A percentile compares a stretch with the other conserved stretches of the same genome.
phyloP scores from a whole-genome alignment of 225 moss, liverwort and hornwort species.

The Pleurozium schreberi region DNA sequence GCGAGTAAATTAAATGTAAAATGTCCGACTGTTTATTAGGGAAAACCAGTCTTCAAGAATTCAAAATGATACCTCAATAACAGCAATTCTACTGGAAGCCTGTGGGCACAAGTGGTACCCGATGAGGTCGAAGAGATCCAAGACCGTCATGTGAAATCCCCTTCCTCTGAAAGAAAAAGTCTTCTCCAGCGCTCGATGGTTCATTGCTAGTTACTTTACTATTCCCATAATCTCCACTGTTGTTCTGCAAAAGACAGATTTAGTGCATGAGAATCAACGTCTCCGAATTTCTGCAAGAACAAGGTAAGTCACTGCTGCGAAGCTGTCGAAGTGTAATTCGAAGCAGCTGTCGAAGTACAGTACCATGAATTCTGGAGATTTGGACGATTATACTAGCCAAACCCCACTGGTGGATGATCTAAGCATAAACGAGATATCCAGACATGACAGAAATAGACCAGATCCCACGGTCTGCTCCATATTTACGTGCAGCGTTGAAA shows the following conservation, averaged over 20 bases:
- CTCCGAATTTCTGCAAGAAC: background rate
- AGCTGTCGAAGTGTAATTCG: no score
- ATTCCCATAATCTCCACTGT: constrained; percentile 2
- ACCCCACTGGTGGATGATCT: background rate
- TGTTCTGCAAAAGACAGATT: constrained; percentile 4
- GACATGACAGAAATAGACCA: background rate
- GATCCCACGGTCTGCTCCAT: background rate
- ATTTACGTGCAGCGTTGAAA: background rate
- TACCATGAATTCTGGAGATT: background rate
- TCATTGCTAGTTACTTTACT: constrained; percentile 1
- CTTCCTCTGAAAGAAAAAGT: constrained; percentile 16
- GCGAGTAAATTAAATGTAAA: background rate
- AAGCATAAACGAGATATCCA: background rate
- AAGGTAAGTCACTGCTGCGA: background rate
- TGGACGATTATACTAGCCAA: background rate
- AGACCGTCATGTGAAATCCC: constrained; percentile 3
- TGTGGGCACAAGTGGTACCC: constrained; percentile 40
- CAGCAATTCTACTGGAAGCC: constrained; percentile 21
- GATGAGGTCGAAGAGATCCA: constrained; percentile 19
- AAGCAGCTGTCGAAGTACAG: no score
- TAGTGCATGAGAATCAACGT: background rate
- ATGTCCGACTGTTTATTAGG: background rate
- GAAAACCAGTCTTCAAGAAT: constrained; percentile 1
- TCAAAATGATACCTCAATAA: background rate
- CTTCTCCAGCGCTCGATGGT: constrained; percentile 7